Base-by-base conservation (phyloP, 306 rosid species). In the Cucurbita ficifolia region DNA sequence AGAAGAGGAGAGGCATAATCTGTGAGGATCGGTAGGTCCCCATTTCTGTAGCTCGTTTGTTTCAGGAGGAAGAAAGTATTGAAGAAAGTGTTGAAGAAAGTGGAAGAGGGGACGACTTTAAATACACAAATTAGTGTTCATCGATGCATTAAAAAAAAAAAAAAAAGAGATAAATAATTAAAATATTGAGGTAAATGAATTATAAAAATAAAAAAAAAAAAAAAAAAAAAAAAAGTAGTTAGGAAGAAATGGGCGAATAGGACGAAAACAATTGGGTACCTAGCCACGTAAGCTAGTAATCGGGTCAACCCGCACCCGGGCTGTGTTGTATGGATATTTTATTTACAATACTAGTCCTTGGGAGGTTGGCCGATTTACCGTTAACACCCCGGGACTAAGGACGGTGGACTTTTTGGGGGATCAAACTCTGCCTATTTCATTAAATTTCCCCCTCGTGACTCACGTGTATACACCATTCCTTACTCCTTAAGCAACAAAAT, bases 1-100 rank as follows among this genome's bases (percentile, higher is more conserved):
- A 43, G 70, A 89, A 0, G 54, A 89, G 53, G 48, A 76, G 4
- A 65, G 81, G 29, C 81, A 75, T 74, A 55, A 76, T n/a, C 74
- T 72, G 54, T 38, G 85, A 63, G 12, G 88, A 83, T 75, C 70
- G 56, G 53, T 3, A 29, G 2, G 84, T 80, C 50, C 70, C 92
- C 98, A 94, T 94, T 2, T 68, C 63, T 22, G 7, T 11, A 35
- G 18, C 52, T 29, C 14, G 13, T 13, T 38, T 7, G 5, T 40
- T 10, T 49, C 8, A 38, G 71, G 19, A 24, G 18, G 35, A 59
- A 21, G 65, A 12, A 70, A 18, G 79, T 19, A 72, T 17, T 74
- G 9, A 72, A 48, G 73, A 52, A 70, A 18, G 79, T 19, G 74
- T 17, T 74, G 9, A 72, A 48, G 73, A 52, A 22, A 58, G 69